These are phyloP conservation scores for Kurtzmaniella quercitrusa DNA, from an alignment of 1,139 yeast genomes.

Conservation along the genomic window DNA sequence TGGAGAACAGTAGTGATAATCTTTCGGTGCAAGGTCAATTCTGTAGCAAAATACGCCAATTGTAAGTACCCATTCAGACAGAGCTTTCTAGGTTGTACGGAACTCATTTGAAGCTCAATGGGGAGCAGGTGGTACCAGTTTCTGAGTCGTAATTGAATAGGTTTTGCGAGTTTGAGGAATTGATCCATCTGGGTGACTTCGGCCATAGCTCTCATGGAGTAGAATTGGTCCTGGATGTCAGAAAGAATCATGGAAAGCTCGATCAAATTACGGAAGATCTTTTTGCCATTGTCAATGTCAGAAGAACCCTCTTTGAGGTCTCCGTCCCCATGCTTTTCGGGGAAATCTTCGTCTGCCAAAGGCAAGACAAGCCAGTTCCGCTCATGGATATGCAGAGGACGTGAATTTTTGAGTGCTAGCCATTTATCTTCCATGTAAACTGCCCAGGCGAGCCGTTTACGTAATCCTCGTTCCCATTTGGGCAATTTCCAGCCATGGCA, in stretches of 20 bases:
- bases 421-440: slow-evolving; percentile 87
- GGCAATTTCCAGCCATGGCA: slow-evolving; percentile 88
- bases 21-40: slow-evolving; percentile 76
- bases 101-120: slow-evolving; percentile 58
- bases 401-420: slow-evolving; percentile 70
- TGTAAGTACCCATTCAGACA: slow-evolving; percentile 74
- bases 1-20: slow-evolving; percentile 58
- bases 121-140: slow-evolving; percentile 87
- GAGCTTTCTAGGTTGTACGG: slow-evolving; percentile 55
- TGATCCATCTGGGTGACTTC: slow-evolving; percentile 56
- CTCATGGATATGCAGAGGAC: slow-evolving; percentile 73
- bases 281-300: slow-evolving; percentile 70
- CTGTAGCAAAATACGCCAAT: slow-evolving; percentile 82
- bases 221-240: slow-evolving; percentile 66
- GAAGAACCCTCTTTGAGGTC: slow-evolving; percentile 57
- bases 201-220: slow-evolving; percentile 62
- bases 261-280: slow-evolving; percentile 65
- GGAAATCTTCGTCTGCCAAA: slow-evolving; percentile 69
- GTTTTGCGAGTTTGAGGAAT: slow-evolving; percentile 74
- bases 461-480: slow-evolving; percentile 83
- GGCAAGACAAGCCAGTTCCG: slow-evolving; percentile 66
- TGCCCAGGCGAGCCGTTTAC: slow-evolving; percentile 90
- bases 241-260: slow-evolving; percentile 66
- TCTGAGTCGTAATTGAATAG: slow-evolving; percentile 71
- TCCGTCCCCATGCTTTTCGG: slow-evolving; percentile 59